Evolutionary conservation across 108 stramenopile genomes (phyloP).

Genomic region (Cyclotella kingstonii): DNA sequence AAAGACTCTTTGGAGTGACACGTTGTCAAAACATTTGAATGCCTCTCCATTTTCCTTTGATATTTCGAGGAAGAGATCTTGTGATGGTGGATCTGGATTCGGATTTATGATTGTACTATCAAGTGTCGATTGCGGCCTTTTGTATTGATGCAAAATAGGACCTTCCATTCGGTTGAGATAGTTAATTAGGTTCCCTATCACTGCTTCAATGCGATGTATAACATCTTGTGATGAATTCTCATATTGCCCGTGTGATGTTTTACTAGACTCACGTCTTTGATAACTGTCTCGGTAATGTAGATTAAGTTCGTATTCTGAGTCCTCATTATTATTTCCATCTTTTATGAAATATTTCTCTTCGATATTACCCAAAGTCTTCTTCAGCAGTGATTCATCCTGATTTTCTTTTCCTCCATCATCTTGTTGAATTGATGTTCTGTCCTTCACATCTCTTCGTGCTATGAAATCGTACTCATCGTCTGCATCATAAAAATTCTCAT

Average conservation of each 20-base stretch:
- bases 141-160: constrained; percentile 8
- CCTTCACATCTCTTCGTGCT: background rate
- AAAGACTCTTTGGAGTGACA: constrained; percentile 53
- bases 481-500: background rate
- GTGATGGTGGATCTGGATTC: background rate
- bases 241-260: background rate
- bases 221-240: constrained; percentile 12
- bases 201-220: constrained; percentile 6
- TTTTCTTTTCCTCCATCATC: background rate
- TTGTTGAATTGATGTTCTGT: background rate
- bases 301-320: background rate
- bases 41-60: background rate
- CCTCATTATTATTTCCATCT: background rate
- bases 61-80: background rate
- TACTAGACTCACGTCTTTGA: background rate
- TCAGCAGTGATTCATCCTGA: background rate
- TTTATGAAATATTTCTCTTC: background rate
- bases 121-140: background rate
- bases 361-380: too few relatives aligned
- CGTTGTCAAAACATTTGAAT: constrained; percentile 29
- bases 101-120: background rate
- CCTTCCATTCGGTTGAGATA: constrained; percentile 1
- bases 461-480: constrained; percentile 9
- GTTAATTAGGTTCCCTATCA: constrained; percentile 4
- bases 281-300: background rate